Percentiles rank a stretch among this genome's conserved stretches.
Evolutionary conservation across 2,329 filamentous ascomycete genomes (phyloP).

Genomic region (Aureobasidium melanogenum): DNA sequence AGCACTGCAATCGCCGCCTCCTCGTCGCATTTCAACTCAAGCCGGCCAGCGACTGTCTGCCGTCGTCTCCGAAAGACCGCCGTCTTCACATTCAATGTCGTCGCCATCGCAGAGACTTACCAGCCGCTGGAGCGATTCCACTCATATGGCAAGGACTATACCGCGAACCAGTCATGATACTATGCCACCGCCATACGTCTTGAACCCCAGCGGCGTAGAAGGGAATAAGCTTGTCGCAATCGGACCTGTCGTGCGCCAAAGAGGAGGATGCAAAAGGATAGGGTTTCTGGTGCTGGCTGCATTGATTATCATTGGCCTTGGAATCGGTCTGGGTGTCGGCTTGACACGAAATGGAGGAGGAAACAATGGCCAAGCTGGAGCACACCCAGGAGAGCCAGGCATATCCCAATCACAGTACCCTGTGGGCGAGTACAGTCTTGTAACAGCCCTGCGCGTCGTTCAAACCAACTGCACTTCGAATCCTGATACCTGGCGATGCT

Average conservation of each 20-base stretch:
- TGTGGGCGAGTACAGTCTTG: constrained; percentile 52
- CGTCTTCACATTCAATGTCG: neutral
- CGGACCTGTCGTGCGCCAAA: neutral
- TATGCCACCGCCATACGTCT: constrained; percentile 13
- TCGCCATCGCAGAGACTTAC: neutral
- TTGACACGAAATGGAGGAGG: constrained; percentile 13
- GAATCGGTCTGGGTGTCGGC: constrained; percentile 32
- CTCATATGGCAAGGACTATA: neutral
- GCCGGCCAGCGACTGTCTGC: constrained; percentile 33
- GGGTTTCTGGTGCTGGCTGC: constrained; percentile 25
- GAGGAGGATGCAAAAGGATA: constrained; percentile 32
- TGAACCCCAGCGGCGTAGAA: neutral
- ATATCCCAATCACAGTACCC: constrained; percentile 41
- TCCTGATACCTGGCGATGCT: constrained; percentile 53
- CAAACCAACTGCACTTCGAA: constrained; percentile 51
- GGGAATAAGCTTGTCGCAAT: neutral
- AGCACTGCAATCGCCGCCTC: constrained; percentile 17
- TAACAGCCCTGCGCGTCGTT: constrained; percentile 47
- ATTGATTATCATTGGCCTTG: constrained; percentile 26
- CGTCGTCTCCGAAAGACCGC: constrained; percentile 27
- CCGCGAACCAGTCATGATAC: constrained; percentile 8
- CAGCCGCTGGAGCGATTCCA: constrained; percentile 6
- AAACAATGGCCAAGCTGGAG: neutral
- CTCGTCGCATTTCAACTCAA: constrained; percentile 34
- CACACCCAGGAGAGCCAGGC: constrained; percentile 13